phyloP scores from a whole-genome alignment of 192 early-diverging fungal species.

The Linnemannia elongata region DNA sequence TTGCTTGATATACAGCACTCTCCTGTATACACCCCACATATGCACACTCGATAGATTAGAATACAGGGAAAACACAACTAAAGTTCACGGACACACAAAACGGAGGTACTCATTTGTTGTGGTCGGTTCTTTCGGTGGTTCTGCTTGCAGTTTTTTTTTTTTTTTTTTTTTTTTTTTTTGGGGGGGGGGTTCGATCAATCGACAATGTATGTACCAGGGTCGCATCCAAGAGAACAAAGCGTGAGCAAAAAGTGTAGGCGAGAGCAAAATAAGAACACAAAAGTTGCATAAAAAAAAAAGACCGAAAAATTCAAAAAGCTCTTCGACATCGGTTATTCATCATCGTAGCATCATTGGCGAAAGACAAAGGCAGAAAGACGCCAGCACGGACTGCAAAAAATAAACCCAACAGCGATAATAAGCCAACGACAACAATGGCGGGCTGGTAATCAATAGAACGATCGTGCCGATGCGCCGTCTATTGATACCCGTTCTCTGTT shows the following conservation, averaged over 20 bases:
- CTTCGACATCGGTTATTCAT: not conserved
- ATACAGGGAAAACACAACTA: not conserved
- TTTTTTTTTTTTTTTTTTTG: too few species aligned
- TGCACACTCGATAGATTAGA: not conserved
- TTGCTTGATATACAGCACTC: not conserved
- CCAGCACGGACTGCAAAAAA: conserved; percentile 2
- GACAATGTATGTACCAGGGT: not conserved
- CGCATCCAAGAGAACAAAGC: not conserved
- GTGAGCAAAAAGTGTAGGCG: not conserved
- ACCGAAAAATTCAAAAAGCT: not conserved
- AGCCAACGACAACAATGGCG: not conserved
- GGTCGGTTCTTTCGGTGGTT: not conserved
- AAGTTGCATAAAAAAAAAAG: not conserved
- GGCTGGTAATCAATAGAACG: not conserved
- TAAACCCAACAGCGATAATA: not conserved
- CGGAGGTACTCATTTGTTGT: not conserved
- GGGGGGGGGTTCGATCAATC: not conserved
- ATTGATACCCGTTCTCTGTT: not conserved
- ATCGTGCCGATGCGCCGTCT: not conserved
- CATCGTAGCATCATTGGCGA: not conserved
- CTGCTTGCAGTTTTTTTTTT: too few species aligned
- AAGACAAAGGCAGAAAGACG: not conserved
- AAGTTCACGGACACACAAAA: not conserved
- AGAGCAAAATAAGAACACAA: not conserved
- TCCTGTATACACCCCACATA: not conserved